Conservation (phyloP, 2,329 filamentous ascomycete genomes). For the Ophiostoma piceae region DNA sequence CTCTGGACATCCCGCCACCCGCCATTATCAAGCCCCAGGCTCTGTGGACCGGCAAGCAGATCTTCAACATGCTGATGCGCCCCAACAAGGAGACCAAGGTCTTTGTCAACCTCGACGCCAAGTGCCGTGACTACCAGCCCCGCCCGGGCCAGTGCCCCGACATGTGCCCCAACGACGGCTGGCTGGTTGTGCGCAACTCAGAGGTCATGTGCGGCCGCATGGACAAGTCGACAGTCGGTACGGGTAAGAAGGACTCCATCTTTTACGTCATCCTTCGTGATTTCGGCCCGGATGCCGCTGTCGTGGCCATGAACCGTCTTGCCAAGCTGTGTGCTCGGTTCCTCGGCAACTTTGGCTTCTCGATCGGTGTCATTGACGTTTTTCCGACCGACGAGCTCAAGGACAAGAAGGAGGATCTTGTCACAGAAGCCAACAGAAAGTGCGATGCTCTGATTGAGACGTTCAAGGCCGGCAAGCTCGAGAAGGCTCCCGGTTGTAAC, state of each 20-base stretch:
- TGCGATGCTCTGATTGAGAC: constrained; percentile 78
- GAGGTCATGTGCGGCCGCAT: constrained; percentile 96
- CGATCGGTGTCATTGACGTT: constrained; percentile 92
- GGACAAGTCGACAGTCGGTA: constrained; percentile 97
- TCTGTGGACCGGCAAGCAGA: constrained; percentile 91
- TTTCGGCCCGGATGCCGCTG: constrained; percentile 83
- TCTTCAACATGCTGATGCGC: constrained; percentile 78
- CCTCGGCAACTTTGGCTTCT: constrained; percentile 88
- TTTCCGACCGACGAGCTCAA: constrained; percentile 71
- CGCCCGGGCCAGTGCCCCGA: constrained; percentile 55
- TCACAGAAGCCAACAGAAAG: constrained; percentile 70
- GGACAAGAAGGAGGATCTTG: constrained; percentile 67
- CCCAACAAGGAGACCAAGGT: constrained; percentile 81
- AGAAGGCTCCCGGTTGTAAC: constrained; percentile 83
- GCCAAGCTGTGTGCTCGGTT: constrained; percentile 85
- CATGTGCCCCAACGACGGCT: constrained; percentile 82
- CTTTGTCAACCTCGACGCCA: constrained; percentile 85
- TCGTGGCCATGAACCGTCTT: constrained; percentile 86
- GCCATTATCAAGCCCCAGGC: constrained; percentile 78
- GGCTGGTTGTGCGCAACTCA: constrained; percentile 89
- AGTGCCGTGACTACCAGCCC: constrained; percentile 75
- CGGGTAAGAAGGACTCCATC: constrained; percentile 94
- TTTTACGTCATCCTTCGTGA: constrained; percentile 97
- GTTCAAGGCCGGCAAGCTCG: constrained; percentile 73
- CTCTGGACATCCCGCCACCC: constrained; percentile 80